These are phyloP conservation scores for Globisporangium orthogonon DNA, from an alignment of 352 stramenopile genomes.

Conservation along the genomic window DNA sequence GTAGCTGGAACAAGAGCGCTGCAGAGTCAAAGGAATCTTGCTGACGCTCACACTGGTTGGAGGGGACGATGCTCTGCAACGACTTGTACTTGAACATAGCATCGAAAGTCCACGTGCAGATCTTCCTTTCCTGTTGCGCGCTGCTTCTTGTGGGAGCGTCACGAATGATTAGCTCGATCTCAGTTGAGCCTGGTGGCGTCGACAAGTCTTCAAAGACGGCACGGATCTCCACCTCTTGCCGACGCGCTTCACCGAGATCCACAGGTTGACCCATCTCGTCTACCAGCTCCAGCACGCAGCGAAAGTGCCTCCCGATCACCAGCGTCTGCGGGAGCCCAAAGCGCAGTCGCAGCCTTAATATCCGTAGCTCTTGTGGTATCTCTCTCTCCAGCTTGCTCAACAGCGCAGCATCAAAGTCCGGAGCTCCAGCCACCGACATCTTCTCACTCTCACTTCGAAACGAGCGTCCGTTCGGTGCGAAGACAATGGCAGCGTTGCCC, in stretches of 20 bases:
- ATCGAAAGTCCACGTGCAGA: constrained; percentile 8
- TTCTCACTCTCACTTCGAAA: neutral
- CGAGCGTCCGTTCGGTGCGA: neutral
- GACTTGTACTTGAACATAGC: neutral
- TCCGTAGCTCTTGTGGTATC: constrained; percentile 13
- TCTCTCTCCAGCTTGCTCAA: constrained; percentile 11
- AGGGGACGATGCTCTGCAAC: neutral
- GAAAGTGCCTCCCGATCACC: constrained; percentile 19
- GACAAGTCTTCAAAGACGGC: neutral
- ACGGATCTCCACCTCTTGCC: constrained; percentile 6
- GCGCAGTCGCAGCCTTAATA: constrained; percentile 43
- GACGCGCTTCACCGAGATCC: neutral
- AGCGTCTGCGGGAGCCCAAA: constrained; percentile 28
- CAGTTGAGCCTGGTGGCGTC: neutral
- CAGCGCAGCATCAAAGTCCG: constrained; percentile 10
- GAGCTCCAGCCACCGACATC: constrained; percentile 1
- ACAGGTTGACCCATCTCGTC: constrained; percentile 48
- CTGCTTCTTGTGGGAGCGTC: neutral
- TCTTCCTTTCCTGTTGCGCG: neutral
- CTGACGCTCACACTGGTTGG: neutral
- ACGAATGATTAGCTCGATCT: neutral
- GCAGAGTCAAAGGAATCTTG: neutral
- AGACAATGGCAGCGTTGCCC: neutral
- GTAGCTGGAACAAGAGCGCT: neutral
- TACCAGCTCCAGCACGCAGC: constrained; percentile 36